Conservation (phyloP, 2,329 filamentous ascomycete genomes). For the Colletotrichum gloeosporioides region DNA sequence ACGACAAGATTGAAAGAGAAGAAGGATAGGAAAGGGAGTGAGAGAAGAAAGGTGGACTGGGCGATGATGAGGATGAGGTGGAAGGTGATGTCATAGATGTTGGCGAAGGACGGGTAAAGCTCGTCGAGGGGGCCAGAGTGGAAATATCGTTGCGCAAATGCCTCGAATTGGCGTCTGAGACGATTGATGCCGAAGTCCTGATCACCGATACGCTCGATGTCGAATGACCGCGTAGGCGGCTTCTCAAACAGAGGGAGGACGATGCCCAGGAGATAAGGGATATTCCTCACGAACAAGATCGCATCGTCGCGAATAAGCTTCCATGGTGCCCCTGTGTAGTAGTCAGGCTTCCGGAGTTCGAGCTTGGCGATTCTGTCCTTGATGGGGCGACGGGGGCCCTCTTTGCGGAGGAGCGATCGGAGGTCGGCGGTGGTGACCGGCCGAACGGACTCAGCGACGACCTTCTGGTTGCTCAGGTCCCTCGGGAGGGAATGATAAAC, state of each 20-base stretch:
- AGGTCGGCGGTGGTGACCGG: neutral
- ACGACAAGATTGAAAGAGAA: conserved; percentile 55
- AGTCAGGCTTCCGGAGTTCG: conserved; percentile 6
- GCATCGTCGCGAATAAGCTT: conserved; percentile 3
- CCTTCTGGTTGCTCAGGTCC: conserved; percentile 2
- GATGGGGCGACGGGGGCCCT: neutral
- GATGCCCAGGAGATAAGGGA: neutral
- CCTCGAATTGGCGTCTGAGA: neutral
- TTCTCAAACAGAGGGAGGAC: neutral
- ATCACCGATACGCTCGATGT: neutral
- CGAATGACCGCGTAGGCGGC: neutral
- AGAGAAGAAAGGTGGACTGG: conserved; percentile 66
- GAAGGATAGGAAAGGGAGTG: conserved; percentile 52
- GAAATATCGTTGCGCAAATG: conserved; percentile 25
- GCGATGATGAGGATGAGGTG: conserved; percentile 63
- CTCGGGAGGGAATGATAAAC: conserved; percentile 4
- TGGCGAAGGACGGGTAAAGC: conserved; percentile 62
- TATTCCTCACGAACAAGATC: neutral
- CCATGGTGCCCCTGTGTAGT: conserved; percentile 9
- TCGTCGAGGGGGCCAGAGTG: conserved; percentile 65
- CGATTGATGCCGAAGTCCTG: neutral
- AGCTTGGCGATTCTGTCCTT: neutral
- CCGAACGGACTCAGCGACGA: neutral
- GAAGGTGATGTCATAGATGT: conserved; percentile 55
- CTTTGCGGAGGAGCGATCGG: neutral